Conservation (phyloP, 495 filamentous ascomycete genomes). For the Penicillium manginii region DNA sequence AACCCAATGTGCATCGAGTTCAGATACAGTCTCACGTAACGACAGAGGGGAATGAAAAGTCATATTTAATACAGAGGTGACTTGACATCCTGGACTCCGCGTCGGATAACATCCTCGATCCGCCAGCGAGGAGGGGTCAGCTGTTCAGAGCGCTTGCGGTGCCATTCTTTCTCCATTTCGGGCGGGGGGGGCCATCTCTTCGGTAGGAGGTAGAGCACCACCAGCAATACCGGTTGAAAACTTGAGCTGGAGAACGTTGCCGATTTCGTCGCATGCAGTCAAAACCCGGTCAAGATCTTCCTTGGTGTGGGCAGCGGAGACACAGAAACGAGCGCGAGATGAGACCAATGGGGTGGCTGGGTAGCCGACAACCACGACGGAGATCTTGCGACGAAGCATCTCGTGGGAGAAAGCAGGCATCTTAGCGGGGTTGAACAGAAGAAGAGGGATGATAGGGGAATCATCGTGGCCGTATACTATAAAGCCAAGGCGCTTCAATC, state of each 20-base stretch:
- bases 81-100: slow-evolving; percentile 81
- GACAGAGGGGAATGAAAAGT: slow-evolving; percentile 8
- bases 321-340: slow-evolving; percentile 92
- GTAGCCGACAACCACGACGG: slow-evolving; percentile 97
- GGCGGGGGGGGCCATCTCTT: slow-evolving; percentile 68
- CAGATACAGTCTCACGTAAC: slow-evolving; percentile 25
- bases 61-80: slow-evolving; percentile 53
- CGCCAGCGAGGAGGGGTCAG: slow-evolving; percentile 76
- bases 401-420: slow-evolving; percentile 98
- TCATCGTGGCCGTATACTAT: slow-evolving; percentile 98
- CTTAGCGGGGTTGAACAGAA: slow-evolving; percentile 96
- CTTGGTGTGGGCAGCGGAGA: slow-evolving; percentile 95
- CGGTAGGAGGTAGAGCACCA: slow-evolving; percentile 72
- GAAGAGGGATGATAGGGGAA: slow-evolving; percentile 91
- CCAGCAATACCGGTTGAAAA: slow-evolving; percentile 94
- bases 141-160: slow-evolving; percentile 47
- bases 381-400: slow-evolving; percentile 96
- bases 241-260: slow-evolving; percentile 90
- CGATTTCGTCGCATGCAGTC: slow-evolving; percentile 88
- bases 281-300: slow-evolving; percentile 94
- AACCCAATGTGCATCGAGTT: slow-evolving; percentile 17
- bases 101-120: slow-evolving; percentile 76
- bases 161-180: slow-evolving; percentile 70
- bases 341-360: slow-evolving; percentile 96
- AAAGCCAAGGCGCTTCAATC: slow-evolving; percentile 94